Base-by-base conservation (phyloP, 1,284 basidiomycete species). In the Tilletia caries region DNA sequence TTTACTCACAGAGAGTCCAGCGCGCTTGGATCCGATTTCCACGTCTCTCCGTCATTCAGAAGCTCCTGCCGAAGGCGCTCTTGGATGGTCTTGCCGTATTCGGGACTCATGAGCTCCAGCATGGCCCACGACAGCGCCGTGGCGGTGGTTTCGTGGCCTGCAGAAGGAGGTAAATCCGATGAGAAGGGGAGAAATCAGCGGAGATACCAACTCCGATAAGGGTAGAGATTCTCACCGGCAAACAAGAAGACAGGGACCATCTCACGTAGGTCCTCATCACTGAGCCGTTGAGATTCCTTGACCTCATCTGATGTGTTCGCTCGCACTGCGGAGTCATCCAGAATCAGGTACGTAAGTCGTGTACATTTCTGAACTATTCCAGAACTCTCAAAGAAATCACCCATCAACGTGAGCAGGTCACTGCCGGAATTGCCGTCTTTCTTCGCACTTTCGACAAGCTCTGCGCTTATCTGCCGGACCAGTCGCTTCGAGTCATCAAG, bases 1-100 rank as follows among this genome's bases (percentile, higher is more conserved):
- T 10, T 10, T 25, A 62, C 58, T 62, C 58, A 62, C 58, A 62
- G n/a, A 3, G 58, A 25, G 32, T 62, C 58, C 58, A 62, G 58
- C 6, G 13, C 29, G 15, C 20, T 15, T 34, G 58, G 32, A n/a
- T 62, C 23, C 29, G 27, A 29, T 5, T 29, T 25, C 58, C 58
- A 62, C 32, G 15, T 18, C 20, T 50, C 48, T 8, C 48, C 48
- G 18, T 50, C 48, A 18, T 20, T 25, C 48, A 50, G 12, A 8
- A 62, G n/a, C 23, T 62, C 58, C 32, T 62, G 15, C 15, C 58
- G 58, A 13, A 62, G 58, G 15, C 58, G 27, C 33, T 62, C 6
- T 18, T 62, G 58, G 18, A 34, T 34, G 13, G 6, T 34, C 18
- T 29, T 29, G 29, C 58, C 58, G 15, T 33, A 33, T 13, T 13